Base-by-base conservation (phyloP, 345 rosid genomes). In the Erodium maritimum region DNA sequence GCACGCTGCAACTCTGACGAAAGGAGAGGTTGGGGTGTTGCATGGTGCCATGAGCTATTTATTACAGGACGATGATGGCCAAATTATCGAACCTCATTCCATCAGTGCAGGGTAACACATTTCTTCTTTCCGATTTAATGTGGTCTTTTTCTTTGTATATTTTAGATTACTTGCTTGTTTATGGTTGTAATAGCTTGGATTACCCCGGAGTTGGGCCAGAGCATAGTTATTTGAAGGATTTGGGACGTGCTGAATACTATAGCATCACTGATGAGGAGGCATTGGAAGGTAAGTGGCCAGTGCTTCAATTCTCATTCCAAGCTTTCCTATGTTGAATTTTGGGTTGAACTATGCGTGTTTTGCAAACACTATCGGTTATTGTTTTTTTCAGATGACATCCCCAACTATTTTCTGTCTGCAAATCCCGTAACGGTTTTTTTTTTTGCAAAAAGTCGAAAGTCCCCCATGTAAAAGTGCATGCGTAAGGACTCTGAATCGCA, bases 201-300 rank as follows among this genome's bases (percentile, higher is more conserved):
- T 93, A 89, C 67, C 97, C 96, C 65, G 96, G 97, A 77, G 95
- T 89, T 58, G 99, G 99, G 73, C 97, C 97, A 1, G 97, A 93
- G 78, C 99, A 93, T 42, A 87, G 95, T 73, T 93, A 89, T 64
- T 72, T 89, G 70, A 90, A 93, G 73, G 97, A 93, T 64, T 71
- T 51, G 62, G 88, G 88, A 14, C 87, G 95, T 17, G 96, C 95
- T 56, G 96, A 89, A 63, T 93, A 93, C 77, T 66, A 80, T 50
- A 75, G 82, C 42, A 78, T 85, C 54, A 89, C 97, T 0, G 97
- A 89, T 66, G 87, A 78, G 54, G 97, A 89, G 73, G 99, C 97
- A 4, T 63, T 93, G 70, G 90, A 89, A 78, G 99, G 96, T 87
- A 77, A 18, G 57, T 12, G 14, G 55, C 14, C 48, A 78, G 76